Percentiles rank a stretch among this genome's conserved stretches.
Conservation (phyloP, 2,329 filamentous ascomycete species). For the Blastomyces gilchristii region DNA sequence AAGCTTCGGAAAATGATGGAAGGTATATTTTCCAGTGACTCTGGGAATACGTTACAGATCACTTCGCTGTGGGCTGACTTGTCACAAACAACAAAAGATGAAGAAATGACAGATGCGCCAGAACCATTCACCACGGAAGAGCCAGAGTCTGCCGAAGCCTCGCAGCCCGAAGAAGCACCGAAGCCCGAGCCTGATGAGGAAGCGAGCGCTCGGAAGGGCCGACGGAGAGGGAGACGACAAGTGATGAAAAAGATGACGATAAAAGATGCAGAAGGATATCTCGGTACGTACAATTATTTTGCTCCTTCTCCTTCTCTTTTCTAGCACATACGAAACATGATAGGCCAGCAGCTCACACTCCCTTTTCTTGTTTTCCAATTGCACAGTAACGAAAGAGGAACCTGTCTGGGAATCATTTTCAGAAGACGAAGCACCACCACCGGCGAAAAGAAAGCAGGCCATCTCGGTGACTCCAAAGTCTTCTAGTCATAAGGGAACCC, state of each 20-base stretch:
- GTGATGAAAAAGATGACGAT: conserved; percentile 81
- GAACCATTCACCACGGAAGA: conserved; percentile 26
- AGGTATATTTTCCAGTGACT: conserved; percentile 40
- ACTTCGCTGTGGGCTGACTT: not conserved
- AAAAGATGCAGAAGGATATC: conserved; percentile 80
- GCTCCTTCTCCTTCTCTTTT: not conserved
- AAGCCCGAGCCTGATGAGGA: conserved; percentile 41
- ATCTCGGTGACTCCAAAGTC: conserved; percentile 40
- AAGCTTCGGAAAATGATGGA: conserved; percentile 68
- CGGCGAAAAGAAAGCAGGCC: conserved; percentile 38
- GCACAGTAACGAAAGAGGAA: conserved; percentile 72
- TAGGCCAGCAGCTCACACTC: not conserved
- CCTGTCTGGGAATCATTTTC: conserved; percentile 85
- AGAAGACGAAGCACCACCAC: conserved; percentile 61
- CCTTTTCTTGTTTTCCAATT: not conserved
- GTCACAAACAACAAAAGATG: conserved; percentile 33
- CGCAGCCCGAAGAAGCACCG: conserved; percentile 20
- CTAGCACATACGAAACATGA: not conserved
- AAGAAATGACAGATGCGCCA: conserved; percentile 50
- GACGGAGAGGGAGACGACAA: conserved; percentile 64
- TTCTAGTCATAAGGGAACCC: conserved; percentile 42
- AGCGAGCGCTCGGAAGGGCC: conserved; percentile 47
- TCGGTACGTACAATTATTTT: conserved; percentile 49
- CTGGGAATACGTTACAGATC: conserved; percentile 20
- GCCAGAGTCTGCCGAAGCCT: conserved; percentile 14